Evolutionary conservation across 2,329 filamentous ascomycete species (phyloP).

Genomic region (Aspergillus proliferans): DNA sequence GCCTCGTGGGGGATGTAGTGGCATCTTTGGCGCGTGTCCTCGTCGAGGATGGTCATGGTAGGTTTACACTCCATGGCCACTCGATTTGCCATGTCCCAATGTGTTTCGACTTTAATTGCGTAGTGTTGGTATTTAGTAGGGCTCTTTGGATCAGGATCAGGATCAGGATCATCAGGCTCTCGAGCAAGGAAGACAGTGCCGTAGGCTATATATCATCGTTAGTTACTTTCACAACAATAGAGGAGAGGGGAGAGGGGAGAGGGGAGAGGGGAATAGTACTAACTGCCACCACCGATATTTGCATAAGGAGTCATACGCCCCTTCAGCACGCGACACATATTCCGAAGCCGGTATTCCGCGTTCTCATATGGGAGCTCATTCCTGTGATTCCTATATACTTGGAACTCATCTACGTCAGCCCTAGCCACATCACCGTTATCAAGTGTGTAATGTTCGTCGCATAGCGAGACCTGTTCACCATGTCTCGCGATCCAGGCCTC

Average conservation of each 20-base stretch:
- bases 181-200: conserved; percentile 15
- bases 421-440: neutral
- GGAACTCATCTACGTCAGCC: neutral
- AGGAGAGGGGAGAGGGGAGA: too few species aligned
- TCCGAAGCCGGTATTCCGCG: neutral
- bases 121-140: conserved; percentile 5
- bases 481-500: neutral
- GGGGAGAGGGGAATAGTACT: neutral
- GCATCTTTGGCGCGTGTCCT: neutral
- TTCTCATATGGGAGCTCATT: neutral
- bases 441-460: neutral
- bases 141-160: neutral
- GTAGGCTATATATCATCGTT: conserved; percentile 14
- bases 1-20: conserved; percentile 23
- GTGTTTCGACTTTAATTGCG: conserved; percentile 17
- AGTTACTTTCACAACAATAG: neutral
- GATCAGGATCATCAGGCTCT: neutral
- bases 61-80: neutral
- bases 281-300: conserved; percentile 14
- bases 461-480: neutral
- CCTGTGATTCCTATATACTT: neutral
- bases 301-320: conserved; percentile 12
- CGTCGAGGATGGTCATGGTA: neutral
- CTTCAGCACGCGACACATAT: conserved; percentile 5
- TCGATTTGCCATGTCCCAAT: conserved; percentile 5